phyloP scores from a whole-genome alignment of 768 basidiomycete genomes.

The Tulasnella calospora region DNA sequence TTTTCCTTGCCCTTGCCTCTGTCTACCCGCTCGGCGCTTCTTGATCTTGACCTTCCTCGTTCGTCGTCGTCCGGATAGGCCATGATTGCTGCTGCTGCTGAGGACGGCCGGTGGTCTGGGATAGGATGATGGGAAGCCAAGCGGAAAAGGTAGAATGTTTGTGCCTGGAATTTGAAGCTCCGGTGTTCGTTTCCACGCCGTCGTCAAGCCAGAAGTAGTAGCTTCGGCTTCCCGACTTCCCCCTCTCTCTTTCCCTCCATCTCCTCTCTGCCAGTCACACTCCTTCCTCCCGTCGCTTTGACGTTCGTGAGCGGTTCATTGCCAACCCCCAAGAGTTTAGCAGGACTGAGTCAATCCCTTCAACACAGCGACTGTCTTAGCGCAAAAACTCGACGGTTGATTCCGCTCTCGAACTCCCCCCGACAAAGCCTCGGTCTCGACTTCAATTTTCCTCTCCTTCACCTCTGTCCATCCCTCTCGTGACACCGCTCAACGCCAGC shows the following conservation, averaged over 20 bases:
- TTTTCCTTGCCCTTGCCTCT: slow-evolving; percentile 9
- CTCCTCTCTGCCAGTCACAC: not conserved
- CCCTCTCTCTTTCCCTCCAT: not conserved
- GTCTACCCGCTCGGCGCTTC: slow-evolving; percentile 1
- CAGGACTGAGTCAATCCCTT: not conserved
- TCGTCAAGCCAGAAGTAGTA: not conserved
- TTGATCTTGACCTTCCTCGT: slow-evolving; percentile 17
- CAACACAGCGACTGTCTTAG: not conserved
- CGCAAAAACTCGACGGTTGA: not conserved
- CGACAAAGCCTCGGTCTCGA: slow-evolving; percentile 5
- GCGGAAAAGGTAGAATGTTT: not conserved
- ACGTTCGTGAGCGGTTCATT: not conserved
- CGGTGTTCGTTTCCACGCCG: not conserved
- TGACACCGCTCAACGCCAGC: not conserved
- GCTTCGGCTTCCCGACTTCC: not conserved
- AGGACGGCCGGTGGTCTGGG: not conserved
- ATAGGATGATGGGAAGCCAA: not conserved
- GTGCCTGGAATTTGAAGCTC: not conserved
- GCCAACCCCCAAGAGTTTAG: not conserved
- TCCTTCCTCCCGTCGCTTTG: not conserved
- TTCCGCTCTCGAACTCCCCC: not conserved
- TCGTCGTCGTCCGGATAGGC: not conserved
- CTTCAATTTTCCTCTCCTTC: not conserved
- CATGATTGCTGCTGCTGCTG: not conserved
- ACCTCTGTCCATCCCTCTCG: not conserved